Evolutionary conservation across 1,284 basidiomycete species (phyloP).

Genomic region (Cutaneotrichosporon cavernicola): DNA sequence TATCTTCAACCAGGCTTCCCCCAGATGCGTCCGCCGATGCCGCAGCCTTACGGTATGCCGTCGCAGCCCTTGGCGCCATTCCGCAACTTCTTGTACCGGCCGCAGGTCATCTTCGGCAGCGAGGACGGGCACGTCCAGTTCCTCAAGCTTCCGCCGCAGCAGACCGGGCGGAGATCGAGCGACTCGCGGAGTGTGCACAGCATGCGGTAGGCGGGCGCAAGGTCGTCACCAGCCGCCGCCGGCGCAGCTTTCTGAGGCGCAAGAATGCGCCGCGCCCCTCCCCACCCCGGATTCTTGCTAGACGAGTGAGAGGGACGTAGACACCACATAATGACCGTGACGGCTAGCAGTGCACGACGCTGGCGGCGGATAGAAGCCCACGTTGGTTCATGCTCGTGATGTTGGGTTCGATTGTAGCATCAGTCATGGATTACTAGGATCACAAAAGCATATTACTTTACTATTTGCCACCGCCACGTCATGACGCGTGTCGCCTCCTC

Average conservation of each 20-base stretch:
- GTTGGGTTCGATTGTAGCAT: constrained; percentile 13
- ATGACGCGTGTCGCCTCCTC: neutral
- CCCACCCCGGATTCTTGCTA: neutral
- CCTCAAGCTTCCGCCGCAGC: constrained; percentile 43
- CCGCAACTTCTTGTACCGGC: constrained; percentile 33
- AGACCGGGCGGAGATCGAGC: constrained; percentile 9
- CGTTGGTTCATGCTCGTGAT: constrained; percentile 2
- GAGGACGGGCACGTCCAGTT: constrained; percentile 54
- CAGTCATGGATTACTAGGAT: constrained; percentile 14
- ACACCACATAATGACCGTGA: constrained; percentile 2
- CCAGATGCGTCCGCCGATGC: constrained; percentile 13
- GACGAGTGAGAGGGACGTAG: neutral
- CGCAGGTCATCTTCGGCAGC: constrained; percentile 51
- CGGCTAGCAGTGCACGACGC: constrained; percentile 1
- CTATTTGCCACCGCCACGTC: constrained; percentile 7
- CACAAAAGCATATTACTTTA: neutral
- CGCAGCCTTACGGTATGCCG: constrained; percentile 11
- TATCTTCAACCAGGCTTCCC: constrained; percentile 10
- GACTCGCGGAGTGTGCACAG: constrained; percentile 17
- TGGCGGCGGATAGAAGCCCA: constrained; percentile 1
- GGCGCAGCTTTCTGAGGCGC: neutral
- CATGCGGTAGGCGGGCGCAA: neutral
- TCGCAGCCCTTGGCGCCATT: constrained; percentile 27
- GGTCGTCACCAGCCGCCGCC: neutral
- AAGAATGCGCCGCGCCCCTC: too few relatives aligned